Evolutionary conservation across 1,284 basidiomycete genomes (phyloP).

Genomic region (Fomitiporia mediterranea): DNA sequence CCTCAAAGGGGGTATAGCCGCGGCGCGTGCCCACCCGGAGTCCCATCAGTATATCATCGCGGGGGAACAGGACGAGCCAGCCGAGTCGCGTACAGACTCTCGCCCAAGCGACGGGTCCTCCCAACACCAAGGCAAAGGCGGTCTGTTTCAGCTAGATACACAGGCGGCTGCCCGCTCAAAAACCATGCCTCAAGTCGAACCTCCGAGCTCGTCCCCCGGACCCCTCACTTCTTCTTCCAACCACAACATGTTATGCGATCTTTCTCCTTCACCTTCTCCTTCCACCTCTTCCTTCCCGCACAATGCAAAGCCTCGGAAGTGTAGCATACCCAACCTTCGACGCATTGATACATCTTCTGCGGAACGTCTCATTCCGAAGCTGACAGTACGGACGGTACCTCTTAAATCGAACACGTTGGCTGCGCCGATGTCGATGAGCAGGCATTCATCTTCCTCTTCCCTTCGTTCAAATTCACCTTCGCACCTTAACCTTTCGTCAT

Average conservation of each 20-base stretch:
- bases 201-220: conserved; percentile 32
- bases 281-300: conserved; percentile 55
- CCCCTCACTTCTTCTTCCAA: conserved; percentile 25
- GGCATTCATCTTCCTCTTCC: conserved; percentile 27
- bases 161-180: conserved; percentile 46
- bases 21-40: conserved; percentile 50
- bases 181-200: conserved; percentile 54
- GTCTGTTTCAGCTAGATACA: conserved; percentile 65
- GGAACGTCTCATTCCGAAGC: conserved; percentile 49
- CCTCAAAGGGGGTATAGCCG: conserved; percentile 62
- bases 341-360: conserved; percentile 54
- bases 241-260: conserved; percentile 30
- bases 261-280: conserved; percentile 60
- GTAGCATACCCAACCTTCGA: conserved; percentile 55
- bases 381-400: conserved; percentile 56
- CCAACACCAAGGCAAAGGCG: conserved; percentile 34
- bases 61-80: conserved; percentile 31
- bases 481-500: conserved; percentile 51
- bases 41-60: conserved; percentile 47
- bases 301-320: conserved; percentile 46
- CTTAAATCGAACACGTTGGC: conserved; percentile 53
- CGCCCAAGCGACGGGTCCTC: conserved; percentile 20
- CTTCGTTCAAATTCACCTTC: conserved; percentile 54
- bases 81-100: conserved; percentile 20
- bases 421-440: conserved; percentile 39